Conservation (phyloP, 2,329 filamentous ascomycete species). For the Calonectria hongkongensis region DNA sequence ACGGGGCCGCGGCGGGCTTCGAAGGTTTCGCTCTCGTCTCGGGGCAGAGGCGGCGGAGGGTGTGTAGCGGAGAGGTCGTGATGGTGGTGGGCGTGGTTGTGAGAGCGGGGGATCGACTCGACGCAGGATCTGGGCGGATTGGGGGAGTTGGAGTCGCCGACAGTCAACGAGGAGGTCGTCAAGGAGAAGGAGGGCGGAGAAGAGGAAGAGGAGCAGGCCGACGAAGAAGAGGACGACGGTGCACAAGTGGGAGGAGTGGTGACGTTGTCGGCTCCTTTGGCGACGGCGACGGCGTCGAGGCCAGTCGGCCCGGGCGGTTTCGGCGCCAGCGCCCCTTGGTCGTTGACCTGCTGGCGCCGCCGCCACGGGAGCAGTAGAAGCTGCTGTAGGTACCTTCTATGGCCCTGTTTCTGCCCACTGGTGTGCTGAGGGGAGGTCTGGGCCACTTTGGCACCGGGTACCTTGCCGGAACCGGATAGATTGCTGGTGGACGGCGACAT, state of each 20-base stretch:
- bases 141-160: constrained; percentile 24
- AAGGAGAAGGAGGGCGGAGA: constrained; percentile 33
- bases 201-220: constrained; percentile 42
- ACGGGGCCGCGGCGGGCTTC: constrained; percentile 29
- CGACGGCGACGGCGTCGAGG: constrained; percentile 55
- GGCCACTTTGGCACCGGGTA: constrained; percentile 49
- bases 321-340: constrained; percentile 51
- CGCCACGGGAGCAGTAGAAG: constrained; percentile 39
- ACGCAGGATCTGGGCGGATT: constrained; percentile 23
- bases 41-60: constrained; percentile 21
- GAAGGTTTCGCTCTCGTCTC: constrained; percentile 31
- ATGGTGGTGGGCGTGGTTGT: constrained; percentile 11
- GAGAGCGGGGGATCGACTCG: constrained; percentile 22
- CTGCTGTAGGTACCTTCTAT: constrained; percentile 38
- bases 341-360: constrained; percentile 37
- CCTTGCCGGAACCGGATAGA: constrained; percentile 37
- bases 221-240: constrained; percentile 32
- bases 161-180: constrained; percentile 31
- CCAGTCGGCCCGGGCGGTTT: constrained; percentile 53
- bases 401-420: constrained; percentile 23
- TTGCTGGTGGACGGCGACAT: constrained; percentile 34
- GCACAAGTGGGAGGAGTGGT: constrained; percentile 45
- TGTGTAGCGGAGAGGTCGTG: constrained; percentile 21
- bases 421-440: constrained; percentile 34
- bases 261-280: constrained; percentile 48